These are phyloP conservation scores for Entomortierella chlamydospora DNA, from an alignment of 192 early-diverging fungal species.

Conservation along the genomic window DNA sequence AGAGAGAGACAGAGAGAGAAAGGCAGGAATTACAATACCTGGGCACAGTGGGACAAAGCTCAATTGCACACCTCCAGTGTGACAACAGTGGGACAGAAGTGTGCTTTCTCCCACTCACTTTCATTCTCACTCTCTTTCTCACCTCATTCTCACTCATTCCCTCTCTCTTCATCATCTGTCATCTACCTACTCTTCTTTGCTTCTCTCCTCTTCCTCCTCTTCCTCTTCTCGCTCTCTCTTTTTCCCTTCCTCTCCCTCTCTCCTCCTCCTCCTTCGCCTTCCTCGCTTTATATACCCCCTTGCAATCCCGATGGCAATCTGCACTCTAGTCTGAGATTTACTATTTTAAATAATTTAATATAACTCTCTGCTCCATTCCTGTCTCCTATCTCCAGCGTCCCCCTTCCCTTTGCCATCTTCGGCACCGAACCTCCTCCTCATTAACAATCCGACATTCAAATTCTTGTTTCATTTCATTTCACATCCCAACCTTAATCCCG, in stretches of 20 bases:
- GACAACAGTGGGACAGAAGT: too few relatives aligned
- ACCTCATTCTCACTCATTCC: constrained; percentile 2
- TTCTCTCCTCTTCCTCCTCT: not conserved
- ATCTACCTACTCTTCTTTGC: not conserved
- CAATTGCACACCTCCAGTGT: too few relatives aligned
- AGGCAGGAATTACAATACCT: too few relatives aligned
- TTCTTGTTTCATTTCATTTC: not conserved
- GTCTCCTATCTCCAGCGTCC: not conserved
- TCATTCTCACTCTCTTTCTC: not conserved
- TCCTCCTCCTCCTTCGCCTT: too few relatives aligned
- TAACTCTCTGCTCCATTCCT: not conserved
- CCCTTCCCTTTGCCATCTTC: too few relatives aligned
- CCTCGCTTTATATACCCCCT: too few relatives aligned
- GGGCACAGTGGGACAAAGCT: too few relatives aligned
- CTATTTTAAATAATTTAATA: too few relatives aligned
- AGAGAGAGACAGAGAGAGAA: not conserved
- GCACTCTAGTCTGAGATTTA: too few relatives aligned
- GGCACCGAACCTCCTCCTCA: not conserved
- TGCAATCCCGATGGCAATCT: too few relatives aligned
- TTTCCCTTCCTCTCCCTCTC: not conserved
- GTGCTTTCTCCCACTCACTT: not conserved
- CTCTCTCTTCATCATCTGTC: not conserved
- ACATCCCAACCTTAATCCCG: not conserved
- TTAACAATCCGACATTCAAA: not conserved
- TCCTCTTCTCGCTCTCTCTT: not conserved